Evolutionary conservation across 257 asterid species (phyloP).

Genomic region (Plantago elongata): DNA sequence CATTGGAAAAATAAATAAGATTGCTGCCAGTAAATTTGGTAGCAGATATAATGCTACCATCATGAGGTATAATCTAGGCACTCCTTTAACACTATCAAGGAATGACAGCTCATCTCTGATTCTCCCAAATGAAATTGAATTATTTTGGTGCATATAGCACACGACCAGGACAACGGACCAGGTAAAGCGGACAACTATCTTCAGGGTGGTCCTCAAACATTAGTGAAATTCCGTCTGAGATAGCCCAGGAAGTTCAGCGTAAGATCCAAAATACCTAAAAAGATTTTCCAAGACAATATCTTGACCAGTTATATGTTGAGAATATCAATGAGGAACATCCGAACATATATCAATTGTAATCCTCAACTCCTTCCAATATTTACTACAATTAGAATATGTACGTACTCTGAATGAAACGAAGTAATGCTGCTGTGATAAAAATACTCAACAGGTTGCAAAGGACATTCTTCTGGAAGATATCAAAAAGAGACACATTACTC

Average conservation of each 20-base stretch:
- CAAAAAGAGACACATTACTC: constrained; percentile 50
- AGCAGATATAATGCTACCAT: constrained; percentile 67
- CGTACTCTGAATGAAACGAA: constrained; percentile 89
- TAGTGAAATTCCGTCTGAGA: constrained; percentile 81
- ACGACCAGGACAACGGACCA: constrained; percentile 77
- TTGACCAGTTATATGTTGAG: no score
- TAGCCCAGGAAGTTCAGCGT: constrained; percentile 84
- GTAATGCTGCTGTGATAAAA: constrained; percentile 84
- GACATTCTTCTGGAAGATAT: constrained; percentile 54
- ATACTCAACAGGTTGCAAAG: constrained; percentile 65
- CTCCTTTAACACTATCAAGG: constrained; percentile 65
- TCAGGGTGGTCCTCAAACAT: constrained; percentile 70
- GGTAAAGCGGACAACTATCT: constrained; percentile 73
- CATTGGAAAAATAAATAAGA: constrained; percentile 81
- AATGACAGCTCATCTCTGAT: constrained; percentile 45
- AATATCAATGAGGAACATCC: no score
- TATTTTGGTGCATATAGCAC: constrained; percentile 52
- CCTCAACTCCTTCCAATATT: no score
- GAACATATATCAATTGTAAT: no score
- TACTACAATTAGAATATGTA: constrained; percentile 15
- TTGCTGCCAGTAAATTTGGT: constrained; percentile 72
- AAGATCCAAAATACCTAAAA: constrained; percentile 75
- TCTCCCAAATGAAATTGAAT: constrained; percentile 33
- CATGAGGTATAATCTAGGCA: constrained; percentile 80
- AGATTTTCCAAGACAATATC: background rate